Evolutionary conservation across 2,329 filamentous ascomycete genomes (phyloP), one percentile per base, ranked within the genome.

Genomic region (Xylogone sp.): DNA sequence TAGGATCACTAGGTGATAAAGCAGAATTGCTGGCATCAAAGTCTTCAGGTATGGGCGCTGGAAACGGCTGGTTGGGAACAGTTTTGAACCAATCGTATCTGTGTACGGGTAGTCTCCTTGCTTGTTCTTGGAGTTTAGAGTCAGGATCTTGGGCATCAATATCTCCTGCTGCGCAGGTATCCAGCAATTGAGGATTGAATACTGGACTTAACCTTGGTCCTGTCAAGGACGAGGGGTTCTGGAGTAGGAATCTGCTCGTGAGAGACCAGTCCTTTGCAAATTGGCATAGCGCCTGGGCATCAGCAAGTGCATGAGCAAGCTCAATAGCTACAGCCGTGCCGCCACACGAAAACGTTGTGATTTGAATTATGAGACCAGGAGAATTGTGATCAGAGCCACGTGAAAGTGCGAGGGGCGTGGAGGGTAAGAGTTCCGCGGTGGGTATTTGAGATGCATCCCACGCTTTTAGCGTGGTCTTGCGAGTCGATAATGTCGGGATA

Each of bases 31-130:
- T 16, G 61, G 65, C 13, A 56, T 66, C 21, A 54, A 57, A 24
- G 61, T 62, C 58, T 0, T 53, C 51, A 10, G 59, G 62, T 10
- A 49, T 45, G 3, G 52, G 29, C n/a, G 55, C 53, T 2, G 63
- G 56, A 56, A 61, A 67, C 2, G 55, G 55, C 27, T 56, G 52
- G 7, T 22, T 42, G 13, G 51, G 21, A 1, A 49, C 47, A 9
- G 43, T 31, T 3, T 50, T 50, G 44, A 61, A 79, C 71, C 74
- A 77, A 61, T 77, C 72, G 51, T 69, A 77, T 6, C 75, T 69
- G 55, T 77, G 70, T 49, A 73, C 62, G 1, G 75, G 75, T 4
- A 79, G 58, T 2, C 59, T 56, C 7, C 70, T 62, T 3, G 71
- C 71, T 22, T 54, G 59, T 0, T 57, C 52, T 19, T 67, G 46